Base-by-base conservation (phyloP, 768 basidiomycete species). In the Boletus huronensis region DNA sequence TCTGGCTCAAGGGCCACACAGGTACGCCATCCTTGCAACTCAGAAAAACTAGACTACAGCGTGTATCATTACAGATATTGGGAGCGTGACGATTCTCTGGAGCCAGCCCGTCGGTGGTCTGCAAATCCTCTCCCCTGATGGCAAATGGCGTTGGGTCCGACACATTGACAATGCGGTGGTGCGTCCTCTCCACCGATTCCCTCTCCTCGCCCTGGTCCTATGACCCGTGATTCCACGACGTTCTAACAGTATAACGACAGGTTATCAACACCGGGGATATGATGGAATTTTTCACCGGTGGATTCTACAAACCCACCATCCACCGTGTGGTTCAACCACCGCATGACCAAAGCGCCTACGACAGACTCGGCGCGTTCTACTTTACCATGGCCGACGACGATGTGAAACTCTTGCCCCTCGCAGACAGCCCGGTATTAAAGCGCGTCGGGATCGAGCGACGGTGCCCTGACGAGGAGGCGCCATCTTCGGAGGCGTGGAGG, bases 301-400 rank as follows among this genome's bases (percentile, higher is more conserved):
- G 82, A 1, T 84, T 71, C 60, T 84, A 83, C 64, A 75, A 71
- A 10, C 78, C 77, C 6, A 85, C 83, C 1, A 80, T 84, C 50
- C 83, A 85, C 61, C 80, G 83, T 25, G 83, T 84, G 32, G 69
- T 82, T 17, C 79, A 79, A 62, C 84, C 83, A 2, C 83, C 81
- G 1, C 54, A 55, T 0, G 81, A 83, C 56, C 84, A 85, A 58
- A 73, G 67, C 26, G 64, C 60, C 10, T 67, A 74, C 55, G 70
- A 78, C 25, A 78, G 84, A 21, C 72, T 84, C 7, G 81, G 82
- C 2, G 72, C 74, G 5, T 83, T 82, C 61, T 84, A 84, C 63
- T 85, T 85, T 59, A 55, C 64, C 19, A 73, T 78, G 74, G 63
- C 80, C 0, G 75, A 85, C 56, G 81, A 84, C 63, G 68, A 76